A percentile compares a stretch with the other conserved stretches of the same genome.
Conservation (phyloP, 176 grass and related monocot genomes). For the Otatea glauca region DNA sequence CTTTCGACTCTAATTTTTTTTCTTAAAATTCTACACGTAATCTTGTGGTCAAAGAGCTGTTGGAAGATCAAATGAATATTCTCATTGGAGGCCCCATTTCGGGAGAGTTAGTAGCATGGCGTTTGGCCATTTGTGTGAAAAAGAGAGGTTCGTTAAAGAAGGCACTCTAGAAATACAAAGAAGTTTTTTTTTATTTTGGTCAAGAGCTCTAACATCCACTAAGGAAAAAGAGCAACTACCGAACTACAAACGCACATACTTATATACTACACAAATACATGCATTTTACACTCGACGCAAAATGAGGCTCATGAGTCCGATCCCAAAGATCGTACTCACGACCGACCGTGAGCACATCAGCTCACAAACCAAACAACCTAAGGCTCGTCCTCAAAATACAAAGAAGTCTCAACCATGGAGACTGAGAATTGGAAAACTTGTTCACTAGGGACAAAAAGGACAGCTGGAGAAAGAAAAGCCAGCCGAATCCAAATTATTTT, state of each 20-base stretch:
- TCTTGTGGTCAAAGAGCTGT: slow-evolving; percentile 20
- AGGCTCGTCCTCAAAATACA: background rate
- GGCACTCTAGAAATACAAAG: background rate
- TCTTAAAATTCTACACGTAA: background rate
- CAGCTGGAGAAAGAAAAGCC: slow-evolving; percentile 41
- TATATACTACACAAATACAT: no score
- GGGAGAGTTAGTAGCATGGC: slow-evolving; percentile 28
- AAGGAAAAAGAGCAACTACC: no score
- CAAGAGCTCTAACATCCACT: no score
- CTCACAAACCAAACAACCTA: no score
- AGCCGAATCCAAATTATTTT: slow-evolving; percentile 6
- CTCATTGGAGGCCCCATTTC: slow-evolving; percentile 31
- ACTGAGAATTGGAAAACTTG: background rate
- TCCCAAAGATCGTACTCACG: no score
- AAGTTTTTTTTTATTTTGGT: no score
- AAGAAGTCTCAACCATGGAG: slow-evolving; percentile 35
- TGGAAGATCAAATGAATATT: slow-evolving; percentile 26
- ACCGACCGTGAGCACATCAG: no score
- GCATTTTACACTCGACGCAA: no score
- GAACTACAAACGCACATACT: no score
- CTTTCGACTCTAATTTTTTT: no score
- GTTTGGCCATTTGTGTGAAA: slow-evolving; percentile 31
- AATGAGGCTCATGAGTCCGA: no score
- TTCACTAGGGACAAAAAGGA: slow-evolving; percentile 32
- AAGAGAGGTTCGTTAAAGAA: slow-evolving; percentile 40